These are phyloP conservation scores for Plenodomus biglobosus DNA, from an alignment of 2,329 filamentous ascomycete species.

Conservation along the genomic window DNA sequence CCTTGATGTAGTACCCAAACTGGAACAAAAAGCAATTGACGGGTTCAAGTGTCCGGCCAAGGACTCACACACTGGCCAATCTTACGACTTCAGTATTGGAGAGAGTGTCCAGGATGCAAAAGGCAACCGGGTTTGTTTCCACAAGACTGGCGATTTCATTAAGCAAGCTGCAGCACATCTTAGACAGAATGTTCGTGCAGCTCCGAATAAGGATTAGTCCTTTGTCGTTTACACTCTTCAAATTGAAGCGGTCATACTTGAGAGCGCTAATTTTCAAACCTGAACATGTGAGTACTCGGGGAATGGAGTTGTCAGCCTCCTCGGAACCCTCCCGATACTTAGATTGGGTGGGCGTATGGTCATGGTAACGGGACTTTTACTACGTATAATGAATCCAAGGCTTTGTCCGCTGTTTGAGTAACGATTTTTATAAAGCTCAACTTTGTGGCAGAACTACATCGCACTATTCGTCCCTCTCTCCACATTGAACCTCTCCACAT, in stretches of 20 bases:
- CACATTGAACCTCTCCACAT: no score
- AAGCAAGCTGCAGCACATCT: conserved; percentile 37
- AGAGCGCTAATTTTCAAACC: no score
- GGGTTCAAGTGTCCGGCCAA: conserved; percentile 34
- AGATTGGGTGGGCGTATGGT: no score
- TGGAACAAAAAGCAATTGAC: conserved; percentile 36
- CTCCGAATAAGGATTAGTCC: no score
- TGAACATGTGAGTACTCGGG: neutral
- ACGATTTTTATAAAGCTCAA: no score
- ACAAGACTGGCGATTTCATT: conserved; percentile 41
- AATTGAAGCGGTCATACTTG: neutral
- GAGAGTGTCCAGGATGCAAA: conserved; percentile 39
- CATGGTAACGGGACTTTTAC: no score
- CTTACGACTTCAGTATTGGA: conserved; percentile 37
- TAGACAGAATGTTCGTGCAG: conserved; percentile 13
- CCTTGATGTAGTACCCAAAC: conserved; percentile 18
- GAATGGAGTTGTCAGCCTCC: neutral
- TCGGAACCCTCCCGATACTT: no score
- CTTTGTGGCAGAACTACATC: no score
- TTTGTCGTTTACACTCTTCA: neutral
- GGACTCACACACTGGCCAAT: conserved; percentile 39
- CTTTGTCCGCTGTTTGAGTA: no score
- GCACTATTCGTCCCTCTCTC: no score
- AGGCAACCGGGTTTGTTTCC: conserved; percentile 40
- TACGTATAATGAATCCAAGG: no score